Evolutionary conservation across 75 land plant species (phyloP).

Genomic region (Selaginella tamariscina): DNA sequence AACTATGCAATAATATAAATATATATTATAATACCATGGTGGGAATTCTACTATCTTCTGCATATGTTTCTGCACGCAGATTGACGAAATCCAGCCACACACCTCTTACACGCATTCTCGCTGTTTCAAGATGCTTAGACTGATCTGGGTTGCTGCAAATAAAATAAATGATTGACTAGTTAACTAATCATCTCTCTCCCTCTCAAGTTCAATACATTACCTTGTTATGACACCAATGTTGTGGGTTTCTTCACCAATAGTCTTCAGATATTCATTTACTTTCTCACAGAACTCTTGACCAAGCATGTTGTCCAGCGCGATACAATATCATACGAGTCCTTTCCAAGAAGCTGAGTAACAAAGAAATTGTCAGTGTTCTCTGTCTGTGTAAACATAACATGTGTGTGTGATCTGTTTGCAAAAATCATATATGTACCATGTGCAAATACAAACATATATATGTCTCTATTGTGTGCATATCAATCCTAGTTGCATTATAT

Average conservation of each 20-base stretch:
- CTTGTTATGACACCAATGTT: slow-evolving; percentile 53
- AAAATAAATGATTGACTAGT: neutral
- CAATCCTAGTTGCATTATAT: too few species aligned
- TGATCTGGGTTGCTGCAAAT: slow-evolving; percentile 95
- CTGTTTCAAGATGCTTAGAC: slow-evolving; percentile 96
- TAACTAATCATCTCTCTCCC: neutral
- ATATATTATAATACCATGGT: slow-evolving; percentile 64
- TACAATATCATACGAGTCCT: slow-evolving; percentile 84
- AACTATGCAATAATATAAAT: too few species aligned
- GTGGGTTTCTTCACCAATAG: slow-evolving; percentile 42
- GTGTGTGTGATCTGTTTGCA: too few species aligned
- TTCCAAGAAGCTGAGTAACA: slow-evolving; percentile 66
- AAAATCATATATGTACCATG: too few species aligned
- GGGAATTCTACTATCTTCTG: slow-evolving; percentile 89
- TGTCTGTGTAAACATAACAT: neutral
- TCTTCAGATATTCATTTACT: slow-evolving; percentile 53
- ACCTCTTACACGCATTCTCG: slow-evolving; percentile 69
- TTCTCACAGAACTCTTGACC: slow-evolving; percentile 82
- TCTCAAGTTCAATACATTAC: slow-evolving; percentile 26
- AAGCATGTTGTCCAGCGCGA: slow-evolving; percentile 85
- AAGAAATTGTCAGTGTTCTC: neutral
- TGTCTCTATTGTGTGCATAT: too few species aligned
- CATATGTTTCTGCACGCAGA: slow-evolving; percentile 81
- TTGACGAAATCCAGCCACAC: slow-evolving; percentile 92
- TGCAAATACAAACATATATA: too few species aligned